Evolutionary conservation across 495 filamentous ascomycete species (phyloP).

Genomic region (Massariosphaeria phaeospora): DNA sequence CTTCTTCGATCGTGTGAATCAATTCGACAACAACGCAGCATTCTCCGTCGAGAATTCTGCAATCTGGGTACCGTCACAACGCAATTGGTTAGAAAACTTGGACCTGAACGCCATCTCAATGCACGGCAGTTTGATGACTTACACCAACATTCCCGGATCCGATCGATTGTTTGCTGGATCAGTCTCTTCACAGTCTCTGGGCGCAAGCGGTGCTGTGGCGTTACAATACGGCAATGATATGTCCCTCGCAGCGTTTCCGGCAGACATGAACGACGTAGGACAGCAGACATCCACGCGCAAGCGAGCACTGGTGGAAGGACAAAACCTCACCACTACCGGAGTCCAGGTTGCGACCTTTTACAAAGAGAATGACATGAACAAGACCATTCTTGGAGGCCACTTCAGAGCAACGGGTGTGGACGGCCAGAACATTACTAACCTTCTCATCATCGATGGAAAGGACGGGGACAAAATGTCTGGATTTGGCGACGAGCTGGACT

Average conservation of each 20-base stretch:
- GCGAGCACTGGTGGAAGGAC: slow-evolving; percentile 48
- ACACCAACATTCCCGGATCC: slow-evolving; percentile 55
- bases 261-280: slow-evolving; percentile 50
- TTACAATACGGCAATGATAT: slow-evolving; percentile 52
- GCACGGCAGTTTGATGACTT: slow-evolving; percentile 64
- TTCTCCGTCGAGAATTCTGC: slow-evolving; percentile 68
- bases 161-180: slow-evolving; percentile 71
- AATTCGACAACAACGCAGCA: slow-evolving; percentile 58
- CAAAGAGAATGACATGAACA: slow-evolving; percentile 59
- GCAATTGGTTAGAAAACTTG: slow-evolving; percentile 85
- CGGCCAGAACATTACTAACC: slow-evolving; percentile 68
- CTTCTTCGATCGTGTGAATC: slow-evolving; percentile 65
- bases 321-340: slow-evolving; percentile 49
- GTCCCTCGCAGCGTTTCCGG: slow-evolving; percentile 50
- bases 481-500: slow-evolving; percentile 58
- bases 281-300: slow-evolving; percentile 45
- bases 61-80: slow-evolving; percentile 85
- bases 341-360: slow-evolving; percentile 76
- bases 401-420: slow-evolving; percentile 68
- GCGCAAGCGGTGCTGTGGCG: slow-evolving; percentile 63
- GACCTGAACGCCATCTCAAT: slow-evolving; percentile 60
- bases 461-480: slow-evolving; percentile 63
- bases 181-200: slow-evolving; percentile 63
- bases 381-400: slow-evolving; percentile 84
- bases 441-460: slow-evolving; percentile 67